A percentile compares a stretch with the other conserved stretches of the same genome.
These are phyloP conservation scores for Termitomyces sp. DNA, from an alignment of 768 basidiomycete genomes.

Conservation along the genomic window DNA sequence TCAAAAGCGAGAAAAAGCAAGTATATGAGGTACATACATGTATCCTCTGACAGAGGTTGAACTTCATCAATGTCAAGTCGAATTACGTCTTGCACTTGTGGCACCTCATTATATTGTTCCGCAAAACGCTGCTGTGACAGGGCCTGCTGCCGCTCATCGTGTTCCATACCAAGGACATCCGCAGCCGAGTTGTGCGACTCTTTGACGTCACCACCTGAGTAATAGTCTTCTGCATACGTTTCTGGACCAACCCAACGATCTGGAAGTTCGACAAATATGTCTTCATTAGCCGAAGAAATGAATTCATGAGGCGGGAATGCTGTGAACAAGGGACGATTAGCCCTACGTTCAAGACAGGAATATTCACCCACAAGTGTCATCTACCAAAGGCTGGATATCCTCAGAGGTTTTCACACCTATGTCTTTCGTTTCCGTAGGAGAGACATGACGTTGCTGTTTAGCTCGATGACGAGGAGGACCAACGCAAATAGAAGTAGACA, in stretches of 20 bases:
- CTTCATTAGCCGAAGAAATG: constrained; percentile 10
- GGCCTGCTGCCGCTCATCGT: neutral
- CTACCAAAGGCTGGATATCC: constrained; percentile 23
- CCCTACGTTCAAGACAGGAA: neutral
- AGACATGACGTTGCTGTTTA: neutral
- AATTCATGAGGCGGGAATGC: constrained; percentile 16
- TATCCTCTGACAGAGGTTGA: constrained; percentile 27
- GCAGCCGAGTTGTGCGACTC: neutral
- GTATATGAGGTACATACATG: constrained; percentile 19
- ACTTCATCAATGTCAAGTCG: constrained; percentile 4
- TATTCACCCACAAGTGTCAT: constrained; percentile 24
- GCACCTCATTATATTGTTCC: neutral
- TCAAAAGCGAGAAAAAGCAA: neutral
- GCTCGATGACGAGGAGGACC: constrained; percentile 4
- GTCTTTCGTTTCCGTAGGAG: neutral
- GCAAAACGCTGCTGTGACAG: neutral
- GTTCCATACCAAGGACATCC: constrained; percentile 6
- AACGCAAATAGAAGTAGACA: neutral
- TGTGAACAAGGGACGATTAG: constrained; percentile 1
- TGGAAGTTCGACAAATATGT: constrained; percentile 21
- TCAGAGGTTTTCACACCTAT: constrained; percentile 2
- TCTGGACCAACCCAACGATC: constrained; percentile 29
- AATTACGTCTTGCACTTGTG: neutral
- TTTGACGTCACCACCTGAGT: constrained; percentile 22
- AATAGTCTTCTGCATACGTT: constrained; percentile 31